phyloP scores from a whole-genome alignment of 2,329 filamentous ascomycete genomes.

The Madurella mycetomatis region DNA sequence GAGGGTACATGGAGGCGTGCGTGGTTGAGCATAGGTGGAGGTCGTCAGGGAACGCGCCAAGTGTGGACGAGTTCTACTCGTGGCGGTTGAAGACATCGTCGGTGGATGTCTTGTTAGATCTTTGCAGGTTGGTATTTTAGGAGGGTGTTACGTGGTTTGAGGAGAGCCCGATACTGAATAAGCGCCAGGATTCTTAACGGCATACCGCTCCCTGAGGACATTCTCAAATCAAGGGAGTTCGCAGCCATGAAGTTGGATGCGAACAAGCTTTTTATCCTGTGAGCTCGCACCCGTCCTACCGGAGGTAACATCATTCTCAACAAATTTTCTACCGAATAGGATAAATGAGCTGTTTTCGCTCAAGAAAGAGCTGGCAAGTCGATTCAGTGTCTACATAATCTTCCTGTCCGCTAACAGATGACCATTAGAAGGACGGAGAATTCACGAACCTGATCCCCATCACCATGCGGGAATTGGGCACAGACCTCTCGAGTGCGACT shows the following conservation, averaged over 20 bases:
- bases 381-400: too few relatives aligned
- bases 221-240: constrained; percentile 6
- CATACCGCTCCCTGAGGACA: background rate
- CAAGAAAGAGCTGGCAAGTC: constrained; percentile 22
- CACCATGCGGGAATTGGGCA: constrained; percentile 6
- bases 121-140: constrained; percentile 1
- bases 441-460: constrained; percentile 17
- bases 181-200: constrained; percentile 7
- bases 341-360: constrained; percentile 24
- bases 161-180: background rate
- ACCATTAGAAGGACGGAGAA: constrained; percentile 12
- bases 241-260: constrained; percentile 1
- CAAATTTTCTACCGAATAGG: background rate
- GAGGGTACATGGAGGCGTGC: constrained; percentile 19
- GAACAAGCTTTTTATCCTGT: constrained; percentile 18
- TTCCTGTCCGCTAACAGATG: background rate
- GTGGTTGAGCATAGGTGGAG: constrained; percentile 15
- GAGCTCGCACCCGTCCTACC: background rate
- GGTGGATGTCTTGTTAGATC: constrained; percentile 14
- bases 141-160: background rate
- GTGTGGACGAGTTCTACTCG: constrained; percentile 15
- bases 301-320: background rate
- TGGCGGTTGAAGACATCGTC: constrained; percentile 16
- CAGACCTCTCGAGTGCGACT: constrained; percentile 6
- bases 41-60: constrained; percentile 6